phyloP scores from a whole-genome alignment of 179 eudicot species.

The Silene coronaria region DNA sequence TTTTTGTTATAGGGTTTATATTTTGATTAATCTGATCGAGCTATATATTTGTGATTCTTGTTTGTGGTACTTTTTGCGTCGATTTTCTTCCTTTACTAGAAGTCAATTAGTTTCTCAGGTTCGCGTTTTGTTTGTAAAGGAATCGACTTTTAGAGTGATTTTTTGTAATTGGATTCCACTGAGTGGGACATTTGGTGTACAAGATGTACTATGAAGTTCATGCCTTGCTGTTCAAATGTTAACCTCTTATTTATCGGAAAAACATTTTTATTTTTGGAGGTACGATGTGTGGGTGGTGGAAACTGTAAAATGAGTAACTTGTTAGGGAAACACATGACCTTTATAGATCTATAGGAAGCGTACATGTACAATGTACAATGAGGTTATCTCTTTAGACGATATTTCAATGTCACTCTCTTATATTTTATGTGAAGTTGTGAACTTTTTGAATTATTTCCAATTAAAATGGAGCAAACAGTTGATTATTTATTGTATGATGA shows the following conservation, averaged over 20 bases:
- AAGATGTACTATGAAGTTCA: not conserved
- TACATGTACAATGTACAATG: not conserved
- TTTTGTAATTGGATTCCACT: not conserved
- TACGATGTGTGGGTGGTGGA: not conserved
- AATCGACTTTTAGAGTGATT: not conserved
- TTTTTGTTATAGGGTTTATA: not conserved
- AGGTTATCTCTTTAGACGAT: not conserved
- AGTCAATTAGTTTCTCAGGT: not conserved
- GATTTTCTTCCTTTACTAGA: not conserved
- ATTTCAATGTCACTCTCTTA: not conserved
- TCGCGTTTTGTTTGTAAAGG: not conserved
- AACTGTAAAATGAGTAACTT: not conserved
- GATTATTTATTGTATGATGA: not conserved
- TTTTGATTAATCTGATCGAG: not conserved
- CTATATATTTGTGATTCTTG: not conserved
- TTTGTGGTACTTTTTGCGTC: not conserved
- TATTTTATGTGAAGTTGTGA: not conserved
- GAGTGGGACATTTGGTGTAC: not conserved
- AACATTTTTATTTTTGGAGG: not conserved
- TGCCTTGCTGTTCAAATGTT: not conserved
- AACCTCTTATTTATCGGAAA: too few species aligned
- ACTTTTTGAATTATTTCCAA: not conserved
- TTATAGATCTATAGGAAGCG: not conserved
- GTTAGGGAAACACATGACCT: not conserved
- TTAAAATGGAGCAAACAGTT: not conserved